A percentile compares a stretch with the other conserved stretches of the same genome.
Evolutionary conservation across 2,329 filamentous ascomycete genomes (phyloP).

Genomic region (Aspergillus sp.): DNA sequence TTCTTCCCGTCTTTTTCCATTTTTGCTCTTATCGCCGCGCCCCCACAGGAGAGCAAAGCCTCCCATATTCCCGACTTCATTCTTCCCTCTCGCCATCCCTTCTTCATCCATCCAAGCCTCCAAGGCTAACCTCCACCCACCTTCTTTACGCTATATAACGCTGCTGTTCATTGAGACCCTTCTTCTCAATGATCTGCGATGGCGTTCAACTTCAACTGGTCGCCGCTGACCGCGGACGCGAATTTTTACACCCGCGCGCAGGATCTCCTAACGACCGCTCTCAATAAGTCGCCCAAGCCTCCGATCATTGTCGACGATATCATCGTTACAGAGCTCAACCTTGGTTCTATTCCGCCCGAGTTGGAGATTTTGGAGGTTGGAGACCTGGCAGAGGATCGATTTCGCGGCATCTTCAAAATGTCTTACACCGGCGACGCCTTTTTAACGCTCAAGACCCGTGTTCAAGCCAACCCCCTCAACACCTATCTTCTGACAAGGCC

Average conservation of each 20-base stretch:
- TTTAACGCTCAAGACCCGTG: conserved; percentile 89
- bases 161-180: conserved; percentile 9
- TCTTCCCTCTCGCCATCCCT: conserved; percentile 5
- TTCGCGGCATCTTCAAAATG: conserved; percentile 99
- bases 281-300: conserved; percentile 97
- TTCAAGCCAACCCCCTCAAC: conserved; percentile 96
- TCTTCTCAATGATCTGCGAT: conserved; percentile 54
- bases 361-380: conserved; percentile 97
- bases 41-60: conserved; percentile 6
- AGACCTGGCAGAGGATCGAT: conserved; percentile 93
- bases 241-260: conserved; percentile 85
- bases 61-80: conserved; percentile 5
- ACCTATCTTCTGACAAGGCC: conserved; percentile 92
- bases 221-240: conserved; percentile 93
- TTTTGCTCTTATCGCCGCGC: conserved; percentile 17
- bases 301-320: conserved; percentile 99
- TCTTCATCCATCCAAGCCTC: conserved; percentile 3
- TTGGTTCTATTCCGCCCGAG: conserved; percentile 90
- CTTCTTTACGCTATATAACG: background rate
- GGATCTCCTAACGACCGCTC: conserved; percentile 87
- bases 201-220: conserved; percentile 99
- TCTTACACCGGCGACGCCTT: conserved; percentile 95
- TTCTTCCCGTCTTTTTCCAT: conserved; percentile 12
- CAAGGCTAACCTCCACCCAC: background rate
- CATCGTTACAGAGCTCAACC: conserved; percentile 94